Evolutionary conservation across 305 asterid genomes (phyloP).

Genomic region (Solanum hybrid): DNA sequence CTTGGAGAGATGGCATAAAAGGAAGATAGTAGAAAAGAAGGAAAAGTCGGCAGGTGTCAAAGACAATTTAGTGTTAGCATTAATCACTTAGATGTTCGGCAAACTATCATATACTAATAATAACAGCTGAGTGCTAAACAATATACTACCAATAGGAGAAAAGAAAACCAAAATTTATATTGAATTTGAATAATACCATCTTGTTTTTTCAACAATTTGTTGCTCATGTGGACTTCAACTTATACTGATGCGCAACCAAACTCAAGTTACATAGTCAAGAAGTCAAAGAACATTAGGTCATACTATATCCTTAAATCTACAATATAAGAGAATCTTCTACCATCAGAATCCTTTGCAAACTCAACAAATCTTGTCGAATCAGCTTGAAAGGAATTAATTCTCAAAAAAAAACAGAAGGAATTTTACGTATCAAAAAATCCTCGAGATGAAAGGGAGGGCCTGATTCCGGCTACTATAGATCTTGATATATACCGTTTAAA

Average conservation of each 20-base stretch:
- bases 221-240: not conserved
- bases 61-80: not conserved
- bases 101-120: not conserved
- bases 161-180: not conserved
- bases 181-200: not conserved
- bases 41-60: not conserved
- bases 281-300: not conserved
- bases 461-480: not conserved
- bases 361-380: not conserved
- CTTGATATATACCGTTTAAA: not conserved
- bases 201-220: not conserved
- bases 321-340: not conserved
- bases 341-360: not conserved
- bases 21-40: not conserved
- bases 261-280: not conserved
- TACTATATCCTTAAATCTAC: not conserved
- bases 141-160: not conserved
- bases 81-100: not conserved
- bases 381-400: not conserved
- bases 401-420: not conserved
- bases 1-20: not conserved
- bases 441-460: not conserved
- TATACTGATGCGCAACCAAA: not conserved
- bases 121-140: not conserved
- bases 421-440: not conserved